phyloP scores from a whole-genome alignment of 1,139 yeast genomes.

The Scheffersomyces illinoinensis region DNA sequence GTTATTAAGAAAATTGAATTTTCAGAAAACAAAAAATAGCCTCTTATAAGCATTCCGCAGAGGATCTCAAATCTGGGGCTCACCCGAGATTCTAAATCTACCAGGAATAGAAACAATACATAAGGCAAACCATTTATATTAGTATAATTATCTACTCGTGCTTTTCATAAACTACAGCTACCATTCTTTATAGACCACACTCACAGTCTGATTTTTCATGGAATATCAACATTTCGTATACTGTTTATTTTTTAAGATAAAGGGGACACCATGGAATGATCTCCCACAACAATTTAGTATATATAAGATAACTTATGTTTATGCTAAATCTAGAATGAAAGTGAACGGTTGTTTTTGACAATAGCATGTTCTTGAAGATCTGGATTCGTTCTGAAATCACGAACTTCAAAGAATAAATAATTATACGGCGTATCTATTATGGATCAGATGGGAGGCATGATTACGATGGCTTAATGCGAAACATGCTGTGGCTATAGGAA shows the following conservation, averaged over 20 bases:
- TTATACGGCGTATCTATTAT: not conserved
- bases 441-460: not conserved
- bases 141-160: too few relatives aligned
- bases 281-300: not conserved
- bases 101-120: not conserved
- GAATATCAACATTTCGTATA: not conserved
- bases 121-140: too few relatives aligned
- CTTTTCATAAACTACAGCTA: not conserved
- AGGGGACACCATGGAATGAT: not conserved
- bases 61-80: not conserved
- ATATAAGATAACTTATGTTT: not conserved
- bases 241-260: not conserved
- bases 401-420: not conserved
- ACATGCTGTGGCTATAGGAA: not conserved
- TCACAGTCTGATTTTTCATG: not conserved
- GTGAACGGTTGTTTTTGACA: not conserved
- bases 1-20: not conserved
- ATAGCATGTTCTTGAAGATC: not conserved
- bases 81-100: not conserved
- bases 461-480: not conserved
- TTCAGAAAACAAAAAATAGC: not conserved
- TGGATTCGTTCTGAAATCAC: not conserved
- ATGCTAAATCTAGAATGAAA: constrained; percentile 1
- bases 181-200: too few relatives aligned
- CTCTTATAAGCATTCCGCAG: not conserved